phyloP scores from a whole-genome alignment of 495 filamentous ascomycete genomes.

The Xylaria cubensis region DNA sequence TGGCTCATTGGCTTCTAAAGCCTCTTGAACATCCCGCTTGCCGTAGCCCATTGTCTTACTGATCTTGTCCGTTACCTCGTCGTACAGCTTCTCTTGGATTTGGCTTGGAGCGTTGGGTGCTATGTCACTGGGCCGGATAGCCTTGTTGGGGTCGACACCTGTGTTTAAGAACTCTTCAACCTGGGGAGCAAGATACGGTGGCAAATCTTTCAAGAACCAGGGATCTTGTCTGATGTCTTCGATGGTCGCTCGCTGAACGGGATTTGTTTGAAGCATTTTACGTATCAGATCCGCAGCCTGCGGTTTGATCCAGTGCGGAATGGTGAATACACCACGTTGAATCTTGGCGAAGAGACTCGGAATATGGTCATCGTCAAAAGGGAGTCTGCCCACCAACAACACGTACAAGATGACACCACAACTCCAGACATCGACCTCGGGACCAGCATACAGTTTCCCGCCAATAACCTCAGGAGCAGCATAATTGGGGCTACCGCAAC shows the following conservation, averaged over 20 bases:
- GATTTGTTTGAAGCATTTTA: slow-evolving; percentile 94
- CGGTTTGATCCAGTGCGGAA: slow-evolving; percentile 84
- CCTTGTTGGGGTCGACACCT: slow-evolving; percentile 87
- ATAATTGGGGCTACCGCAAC: slow-evolving; percentile 97
- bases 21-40: slow-evolving; percentile 93
- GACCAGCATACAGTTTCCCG: slow-evolving; percentile 95
- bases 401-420: slow-evolving; percentile 99
- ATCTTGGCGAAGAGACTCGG: slow-evolving; percentile 59
- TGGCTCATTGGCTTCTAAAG: slow-evolving; percentile 86
- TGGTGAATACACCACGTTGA: slow-evolving; percentile 76
- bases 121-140: slow-evolving; percentile 80
- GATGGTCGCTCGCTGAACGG: slow-evolving; percentile 90
- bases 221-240: slow-evolving; percentile 92
- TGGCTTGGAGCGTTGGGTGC: slow-evolving; percentile 76
- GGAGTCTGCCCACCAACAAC: slow-evolving; percentile 85
- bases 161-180: slow-evolving; percentile 92
- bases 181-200: slow-evolving; percentile 85
- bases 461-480: slow-evolving; percentile 97
- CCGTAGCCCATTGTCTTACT: slow-evolving; percentile 98
- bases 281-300: slow-evolving; percentile 87
- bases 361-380: slow-evolving; percentile 95
- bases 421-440: slow-evolving; percentile 99
- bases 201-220: slow-evolving; percentile 89
- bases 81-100: slow-evolving; percentile 86
- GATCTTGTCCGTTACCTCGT: slow-evolving; percentile 90